A percentile compares a stretch with the other conserved stretches of the same genome.
Conservation (phyloP, 2,329 filamentous ascomycete genomes). For the Paecilomyces sp. region DNA sequence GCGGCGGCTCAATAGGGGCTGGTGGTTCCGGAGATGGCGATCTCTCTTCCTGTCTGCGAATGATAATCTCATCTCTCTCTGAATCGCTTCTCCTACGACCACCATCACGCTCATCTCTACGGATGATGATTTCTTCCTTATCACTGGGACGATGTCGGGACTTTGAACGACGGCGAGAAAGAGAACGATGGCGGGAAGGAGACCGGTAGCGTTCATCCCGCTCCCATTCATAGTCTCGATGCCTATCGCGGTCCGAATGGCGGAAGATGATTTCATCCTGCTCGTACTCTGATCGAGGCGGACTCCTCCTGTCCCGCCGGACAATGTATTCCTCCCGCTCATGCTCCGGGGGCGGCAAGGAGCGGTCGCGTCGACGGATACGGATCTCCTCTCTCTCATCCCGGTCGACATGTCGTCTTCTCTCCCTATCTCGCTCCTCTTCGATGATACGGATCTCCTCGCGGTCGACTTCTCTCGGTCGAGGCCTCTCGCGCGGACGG, state of each 20-base stretch:
- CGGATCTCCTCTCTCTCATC: conserved; percentile 26
- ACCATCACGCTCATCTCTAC: conserved; percentile 19
- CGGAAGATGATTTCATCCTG: conserved; percentile 4
- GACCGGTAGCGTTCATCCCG: neutral
- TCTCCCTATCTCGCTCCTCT: conserved; percentile 19
- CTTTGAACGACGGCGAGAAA: neutral
- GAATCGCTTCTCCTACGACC: conserved; percentile 11
- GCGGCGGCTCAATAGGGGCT: conserved; percentile 49
- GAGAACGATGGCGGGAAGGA: neutral
- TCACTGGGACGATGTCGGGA: conserved; percentile 1
- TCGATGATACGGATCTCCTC: conserved; percentile 14
- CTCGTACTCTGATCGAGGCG: neutral
- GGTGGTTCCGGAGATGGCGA: conserved; percentile 42
- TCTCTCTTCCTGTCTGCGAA: conserved; percentile 29
- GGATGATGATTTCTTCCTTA: conserved; percentile 28
- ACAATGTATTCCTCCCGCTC: conserved; percentile 3
- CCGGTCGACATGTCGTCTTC: conserved; percentile 4
- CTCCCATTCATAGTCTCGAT: neutral
- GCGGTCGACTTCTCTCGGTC: conserved; percentile 12
- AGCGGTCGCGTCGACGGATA: conserved; percentile 22
- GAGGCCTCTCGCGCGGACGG: conserved; percentile 9
- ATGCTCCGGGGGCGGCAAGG: conserved; percentile 4
- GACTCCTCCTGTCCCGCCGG: conserved; percentile 1
- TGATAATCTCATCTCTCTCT: conserved; percentile 35
- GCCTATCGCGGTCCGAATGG: neutral